Percentiles rank a stretch among this genome's conserved stretches.
Evolutionary conservation across 306 rosid species (phyloP).

Genomic region (Pueraria montana): DNA sequence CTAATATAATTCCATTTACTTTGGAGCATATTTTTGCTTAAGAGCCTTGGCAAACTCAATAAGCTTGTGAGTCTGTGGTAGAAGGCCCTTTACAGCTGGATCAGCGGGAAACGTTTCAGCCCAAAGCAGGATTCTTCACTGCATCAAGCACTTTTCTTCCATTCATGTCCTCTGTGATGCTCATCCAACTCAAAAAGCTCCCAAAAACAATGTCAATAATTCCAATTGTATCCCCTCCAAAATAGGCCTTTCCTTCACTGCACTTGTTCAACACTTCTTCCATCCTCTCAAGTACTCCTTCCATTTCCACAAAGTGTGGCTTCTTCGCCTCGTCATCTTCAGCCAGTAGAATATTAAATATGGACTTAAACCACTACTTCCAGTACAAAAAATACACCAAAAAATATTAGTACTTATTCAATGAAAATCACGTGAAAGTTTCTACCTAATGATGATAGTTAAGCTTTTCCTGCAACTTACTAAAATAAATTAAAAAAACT

Average conservation of each 20-base stretch:
- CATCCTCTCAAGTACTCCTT: slow-evolving; percentile 43
- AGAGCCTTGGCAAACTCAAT: slow-evolving; percentile 47
- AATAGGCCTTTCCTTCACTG: slow-evolving; percentile 62
- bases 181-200: slow-evolving; percentile 51
- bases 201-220: slow-evolving; percentile 71
- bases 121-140: slow-evolving; percentile 55
- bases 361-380: slow-evolving; percentile 50
- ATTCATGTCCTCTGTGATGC: slow-evolving; percentile 44
- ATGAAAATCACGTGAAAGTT: no score
- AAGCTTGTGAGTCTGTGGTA: slow-evolving; percentile 63
- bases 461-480: no score
- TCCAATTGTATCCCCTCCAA: no score
- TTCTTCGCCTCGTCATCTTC: slow-evolving; percentile 63
- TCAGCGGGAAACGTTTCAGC: slow-evolving; percentile 52
- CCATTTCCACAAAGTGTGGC: slow-evolving; percentile 44
- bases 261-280: slow-evolving; percentile 57
- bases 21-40: slow-evolving; percentile 32
- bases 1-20: neutral
- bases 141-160: slow-evolving; percentile 56
- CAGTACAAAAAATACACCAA: neutral
- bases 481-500: no score
- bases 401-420: neutral
- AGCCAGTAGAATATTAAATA: slow-evolving; percentile 9
- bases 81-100: slow-evolving; percentile 57
- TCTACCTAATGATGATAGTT: no score